Evolutionary conservation across 305 asterid species (phyloP), one percentile per base, ranked within the genome.

Genomic region (Fraxinus nigra): DNA sequence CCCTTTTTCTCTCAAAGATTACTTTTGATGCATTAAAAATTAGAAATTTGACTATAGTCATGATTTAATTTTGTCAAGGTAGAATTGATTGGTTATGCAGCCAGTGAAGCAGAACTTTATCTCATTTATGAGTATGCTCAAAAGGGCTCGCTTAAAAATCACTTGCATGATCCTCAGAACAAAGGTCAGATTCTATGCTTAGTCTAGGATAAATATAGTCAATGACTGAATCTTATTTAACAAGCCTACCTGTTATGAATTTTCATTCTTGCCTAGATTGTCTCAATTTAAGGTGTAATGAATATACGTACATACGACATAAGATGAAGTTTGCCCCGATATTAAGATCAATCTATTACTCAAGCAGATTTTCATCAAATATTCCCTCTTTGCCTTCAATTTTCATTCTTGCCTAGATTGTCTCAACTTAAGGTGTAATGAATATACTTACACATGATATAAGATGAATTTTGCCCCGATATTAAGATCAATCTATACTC

Each of bases 41-140:
- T 54, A 63, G 48, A 78, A 33, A 7, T 63, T 80, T 81, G 90
- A 87, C 78, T 86, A 65, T 9, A 46, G 61, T 82, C 70, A 22
- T 43, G 77, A 82, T 87, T 84, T 83, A 43, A 63, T 18, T 78
- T 86, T 92, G 88, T 85, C 90, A 87, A 96, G 99, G 97, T 94
- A 86, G 99, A 96, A 84, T 88, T 96, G 92, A 96, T 96, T n/a
- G 98, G 98, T 79, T 93, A 93, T 90, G 97, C 98, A 20, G 94
- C 93, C 80, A 93, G 92, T 40, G 91, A 85, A 7, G 95, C 94
- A 1, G 98, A 93, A 67, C 95, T 92, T 76, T 92, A 94, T 89
- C 97, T 93, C 65, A 85, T 96, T 76, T 96, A 94, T 13, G 98
- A 96, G 84, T 92, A 89, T 80, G 98, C 98, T 61, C 98, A 96